These are phyloP conservation scores for Triticum monococcum DNA, from an alignment of 176 grass and related monocot genomes.

Conservation along the genomic window DNA sequence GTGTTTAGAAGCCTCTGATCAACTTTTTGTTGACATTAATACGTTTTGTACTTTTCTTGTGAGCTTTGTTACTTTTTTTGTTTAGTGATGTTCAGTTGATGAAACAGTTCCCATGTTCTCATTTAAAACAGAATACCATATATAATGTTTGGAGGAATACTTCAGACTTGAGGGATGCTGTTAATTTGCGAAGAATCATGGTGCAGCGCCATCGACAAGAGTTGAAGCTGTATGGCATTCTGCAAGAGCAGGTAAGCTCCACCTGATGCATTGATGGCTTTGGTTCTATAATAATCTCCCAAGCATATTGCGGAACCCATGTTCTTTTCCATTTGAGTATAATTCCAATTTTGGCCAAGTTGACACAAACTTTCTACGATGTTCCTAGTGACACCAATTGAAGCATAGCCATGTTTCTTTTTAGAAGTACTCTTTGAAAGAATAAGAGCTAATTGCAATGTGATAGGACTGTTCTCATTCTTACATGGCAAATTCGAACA, in stretches of 20 bases:
- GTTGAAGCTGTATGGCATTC: constrained; percentile 52
- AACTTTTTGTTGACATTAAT: background rate
- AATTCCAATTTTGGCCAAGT: background rate
- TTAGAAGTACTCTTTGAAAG: background rate
- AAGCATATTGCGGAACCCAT: background rate
- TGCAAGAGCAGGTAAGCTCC: constrained; percentile 76
- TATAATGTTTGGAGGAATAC: constrained; percentile 63
- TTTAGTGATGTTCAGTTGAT: constrained; percentile 19
- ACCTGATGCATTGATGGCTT: background rate
- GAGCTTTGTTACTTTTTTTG: constrained; percentile 5
- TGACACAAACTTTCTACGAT: background rate
- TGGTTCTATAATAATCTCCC: background rate
- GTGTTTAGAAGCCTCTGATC: background rate
- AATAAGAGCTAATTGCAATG: background rate
- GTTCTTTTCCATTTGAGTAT: background rate
- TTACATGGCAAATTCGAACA: constrained; percentile 1
- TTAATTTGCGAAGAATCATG: constrained; percentile 65
- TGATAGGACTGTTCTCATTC: background rate
- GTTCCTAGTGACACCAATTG: background rate
- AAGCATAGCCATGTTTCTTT: background rate
- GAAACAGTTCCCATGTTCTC: constrained; percentile 24
- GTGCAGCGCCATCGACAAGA: constrained; percentile 53
- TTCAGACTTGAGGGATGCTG: constrained; percentile 55
- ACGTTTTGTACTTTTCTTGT: constrained; percentile 5
- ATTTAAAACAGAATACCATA: constrained; percentile 61